Conservation (phyloP, 208 protist genomes). For the Trypanosoma melophagium region DNA sequence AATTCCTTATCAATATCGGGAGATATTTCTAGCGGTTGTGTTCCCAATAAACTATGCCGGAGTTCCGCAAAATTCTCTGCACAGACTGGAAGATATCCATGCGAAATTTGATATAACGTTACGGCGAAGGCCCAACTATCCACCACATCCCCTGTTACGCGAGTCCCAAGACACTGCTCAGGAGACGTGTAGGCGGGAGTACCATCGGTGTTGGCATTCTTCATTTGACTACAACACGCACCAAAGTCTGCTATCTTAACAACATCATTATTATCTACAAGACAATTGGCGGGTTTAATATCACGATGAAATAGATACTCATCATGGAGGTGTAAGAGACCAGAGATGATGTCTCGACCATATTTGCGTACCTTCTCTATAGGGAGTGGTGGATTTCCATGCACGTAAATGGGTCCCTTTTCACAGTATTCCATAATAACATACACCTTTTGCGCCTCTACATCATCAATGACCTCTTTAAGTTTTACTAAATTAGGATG, state of each 20-base stretch:
- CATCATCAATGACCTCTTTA: slow-evolving; percentile 96
- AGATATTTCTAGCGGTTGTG: slow-evolving; percentile 26
- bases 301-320: slow-evolving; percentile 84
- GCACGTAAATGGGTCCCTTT: slow-evolving; percentile 69
- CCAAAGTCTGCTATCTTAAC: slow-evolving; percentile 90
- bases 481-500: slow-evolving; percentile 95
- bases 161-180: slow-evolving; percentile 54
- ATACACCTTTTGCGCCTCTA: slow-evolving; percentile 85
- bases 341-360: slow-evolving; percentile 56
- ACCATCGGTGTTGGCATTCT: slow-evolving; percentile 42
- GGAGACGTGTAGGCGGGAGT: slow-evolving; percentile 85
- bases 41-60: slow-evolving; percentile 22
- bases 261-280: slow-evolving; percentile 63
- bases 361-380: slow-evolving; percentile 53
- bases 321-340: slow-evolving; percentile 73
- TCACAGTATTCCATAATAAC: slow-evolving; percentile 94
- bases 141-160: slow-evolving; percentile 62
- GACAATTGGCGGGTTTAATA: slow-evolving; percentile 83
- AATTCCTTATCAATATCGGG: slow-evolving; percentile 38
- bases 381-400: slow-evolving; percentile 51
- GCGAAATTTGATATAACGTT: slow-evolving; percentile 83
- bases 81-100: slow-evolving; percentile 56
- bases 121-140: slow-evolving; percentile 92
- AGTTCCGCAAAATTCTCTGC: slow-evolving; percentile 15
- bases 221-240: slow-evolving; percentile 62